Conservation (phyloP, 2,329 filamentous ascomycete genomes). For the Lecanoromycetidae sp. region DNA sequence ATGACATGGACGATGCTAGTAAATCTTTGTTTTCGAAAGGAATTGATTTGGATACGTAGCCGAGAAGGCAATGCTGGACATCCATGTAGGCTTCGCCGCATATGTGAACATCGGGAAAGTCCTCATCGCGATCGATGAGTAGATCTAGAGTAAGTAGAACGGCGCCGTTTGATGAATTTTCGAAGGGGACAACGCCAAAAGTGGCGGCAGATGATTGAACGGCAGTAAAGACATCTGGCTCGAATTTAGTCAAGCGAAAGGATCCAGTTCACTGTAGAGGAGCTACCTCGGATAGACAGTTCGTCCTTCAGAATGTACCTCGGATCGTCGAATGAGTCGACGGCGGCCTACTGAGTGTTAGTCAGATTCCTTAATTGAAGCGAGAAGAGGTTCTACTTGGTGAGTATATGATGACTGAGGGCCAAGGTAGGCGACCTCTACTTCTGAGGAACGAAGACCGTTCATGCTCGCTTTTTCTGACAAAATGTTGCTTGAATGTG, state of each 20-base stretch:
- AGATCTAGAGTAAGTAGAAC: conserved; percentile 85
- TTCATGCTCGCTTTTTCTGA: too few relatives aligned
- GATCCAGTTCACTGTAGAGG: background rate
- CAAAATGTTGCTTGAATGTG: too few relatives aligned
- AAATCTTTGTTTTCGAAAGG: conserved; percentile 1
- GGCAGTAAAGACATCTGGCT: conserved; percentile 59
- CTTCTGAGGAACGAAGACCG: too few relatives aligned
- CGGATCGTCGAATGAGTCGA: conserved; percentile 8
- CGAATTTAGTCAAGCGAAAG: background rate
- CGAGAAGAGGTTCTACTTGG: conserved; percentile 8
- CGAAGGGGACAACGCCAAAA: conserved; percentile 81
- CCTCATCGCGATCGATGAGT: conserved; percentile 58
- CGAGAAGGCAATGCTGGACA: conserved; percentile 79
- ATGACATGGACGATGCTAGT: conserved; percentile 6
- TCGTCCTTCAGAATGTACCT: conserved; percentile 7
- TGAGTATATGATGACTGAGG: conserved; percentile 18
- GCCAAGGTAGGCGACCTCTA: conserved; percentile 18
- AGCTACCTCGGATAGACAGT: conserved; percentile 15
- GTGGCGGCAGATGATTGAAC: conserved; percentile 55
- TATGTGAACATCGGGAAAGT: conserved; percentile 58
- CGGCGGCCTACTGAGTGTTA: conserved; percentile 12
- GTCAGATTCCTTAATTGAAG: too few relatives aligned
- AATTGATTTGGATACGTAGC: conserved; percentile 25
- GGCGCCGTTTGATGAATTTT: conserved; percentile 90
- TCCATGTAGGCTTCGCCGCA: conserved; percentile 75